phyloP scores from a whole-genome alignment of 176 grass and related monocot species.

The Themeda triandra region DNA sequence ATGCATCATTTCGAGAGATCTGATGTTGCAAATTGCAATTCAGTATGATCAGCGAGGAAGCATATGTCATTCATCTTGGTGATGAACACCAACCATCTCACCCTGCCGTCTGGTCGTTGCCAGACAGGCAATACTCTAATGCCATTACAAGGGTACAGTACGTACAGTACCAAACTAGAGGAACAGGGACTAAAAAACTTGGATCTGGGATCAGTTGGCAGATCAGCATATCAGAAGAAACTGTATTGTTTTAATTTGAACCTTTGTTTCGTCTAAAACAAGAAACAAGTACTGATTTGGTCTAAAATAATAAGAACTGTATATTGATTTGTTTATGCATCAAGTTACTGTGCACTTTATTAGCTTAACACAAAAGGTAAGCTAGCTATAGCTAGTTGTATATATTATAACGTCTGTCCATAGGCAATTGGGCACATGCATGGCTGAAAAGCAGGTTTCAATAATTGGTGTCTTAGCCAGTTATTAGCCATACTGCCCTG shows the following conservation, averaged over 20 bases:
- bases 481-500: not conserved
- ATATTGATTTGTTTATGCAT: not conserved
- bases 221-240: constrained; percentile 21
- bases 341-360: constrained; percentile 17
- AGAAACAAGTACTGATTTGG: not conserved
- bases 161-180: not conserved
- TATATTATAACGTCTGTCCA: not conserved
- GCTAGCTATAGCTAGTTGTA: not conserved
- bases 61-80: not conserved
- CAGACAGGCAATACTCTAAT: constrained; percentile 8
- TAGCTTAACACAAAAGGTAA: not conserved
- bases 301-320: not conserved
- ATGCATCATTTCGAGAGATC: constrained; percentile 28
- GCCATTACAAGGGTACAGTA: not conserved
- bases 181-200: not conserved
- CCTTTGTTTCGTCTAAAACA: not conserved
- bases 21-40: not conserved
- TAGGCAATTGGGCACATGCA: constrained; percentile 26
- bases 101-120: not conserved
- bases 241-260: not conserved
- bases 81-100: not conserved
- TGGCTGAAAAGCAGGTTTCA: constrained; percentile 23
- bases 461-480: constrained; percentile 30
- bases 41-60: not conserved
- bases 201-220: constrained; percentile 17